These are phyloP conservation scores for Pulveroboletus ravenelii DNA, from an alignment of 768 basidiomycete species.

Conservation along the genomic window DNA sequence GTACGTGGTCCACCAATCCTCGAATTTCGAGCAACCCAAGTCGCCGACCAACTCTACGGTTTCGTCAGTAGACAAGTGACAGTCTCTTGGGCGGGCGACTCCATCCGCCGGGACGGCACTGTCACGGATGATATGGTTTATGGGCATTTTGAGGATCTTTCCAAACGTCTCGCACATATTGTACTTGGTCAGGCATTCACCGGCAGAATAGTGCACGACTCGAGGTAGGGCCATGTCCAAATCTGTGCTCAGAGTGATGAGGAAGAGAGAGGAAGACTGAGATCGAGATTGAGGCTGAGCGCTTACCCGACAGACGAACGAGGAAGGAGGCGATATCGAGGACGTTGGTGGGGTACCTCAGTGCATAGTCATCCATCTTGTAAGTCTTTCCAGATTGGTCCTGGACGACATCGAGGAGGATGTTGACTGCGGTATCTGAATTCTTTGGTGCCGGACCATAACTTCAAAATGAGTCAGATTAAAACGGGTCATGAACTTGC, in stretches of 20 bases:
- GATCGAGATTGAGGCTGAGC: not conserved
- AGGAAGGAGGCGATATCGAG: constrained; percentile 84
- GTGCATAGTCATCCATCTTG: constrained; percentile 95
- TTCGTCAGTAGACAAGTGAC: constrained; percentile 69
- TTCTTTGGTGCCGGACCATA: constrained; percentile 86
- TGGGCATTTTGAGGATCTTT: constrained; percentile 62
- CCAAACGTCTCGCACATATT: constrained; percentile 83
- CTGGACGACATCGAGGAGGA: constrained; percentile 79
- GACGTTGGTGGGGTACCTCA: constrained; percentile 88
- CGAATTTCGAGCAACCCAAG: constrained; percentile 66
- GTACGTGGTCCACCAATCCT: constrained; percentile 76
- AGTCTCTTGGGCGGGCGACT: constrained; percentile 75
- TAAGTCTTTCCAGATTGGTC: constrained; percentile 85
- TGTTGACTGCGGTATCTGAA: constrained; percentile 84
- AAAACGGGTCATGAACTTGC: too few relatives aligned
- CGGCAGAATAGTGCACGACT: constrained; percentile 82
- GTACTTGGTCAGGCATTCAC: constrained; percentile 87
- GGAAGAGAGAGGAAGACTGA: not conserved
- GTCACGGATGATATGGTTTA: constrained; percentile 72
- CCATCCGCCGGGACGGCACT: constrained; percentile 61
- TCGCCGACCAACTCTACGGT: constrained; percentile 64
- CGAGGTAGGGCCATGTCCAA: constrained; percentile 32
- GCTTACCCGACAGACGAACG: constrained; percentile 65
- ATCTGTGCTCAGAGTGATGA: constrained; percentile 23
- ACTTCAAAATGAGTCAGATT: constrained; percentile 37